A percentile compares a stretch with the other conserved stretches of the same genome.
Conservation (phyloP, 805 yeast genomes). For the Kazachstania psychrophila region DNA sequence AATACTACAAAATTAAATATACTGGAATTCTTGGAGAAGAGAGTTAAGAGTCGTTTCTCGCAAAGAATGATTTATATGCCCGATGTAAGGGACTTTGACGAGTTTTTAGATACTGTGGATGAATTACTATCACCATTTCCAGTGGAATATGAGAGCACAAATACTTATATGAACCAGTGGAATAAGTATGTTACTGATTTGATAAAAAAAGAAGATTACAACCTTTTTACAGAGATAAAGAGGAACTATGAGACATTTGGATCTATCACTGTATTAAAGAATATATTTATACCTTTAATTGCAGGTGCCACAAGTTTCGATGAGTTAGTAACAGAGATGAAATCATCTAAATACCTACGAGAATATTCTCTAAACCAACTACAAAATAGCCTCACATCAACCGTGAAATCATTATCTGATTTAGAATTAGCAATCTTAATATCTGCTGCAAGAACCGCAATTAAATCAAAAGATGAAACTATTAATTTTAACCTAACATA, state of each 20-base stretch:
- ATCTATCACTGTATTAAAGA: constrained; percentile 45
- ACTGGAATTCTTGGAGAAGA: constrained; percentile 75
- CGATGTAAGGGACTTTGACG: constrained; percentile 39
- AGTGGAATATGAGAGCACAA: neutral
- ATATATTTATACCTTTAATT: constrained; percentile 36
- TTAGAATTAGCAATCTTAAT: constrained; percentile 63
- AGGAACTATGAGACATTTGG: constrained; percentile 50
- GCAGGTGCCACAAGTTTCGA: constrained; percentile 23
- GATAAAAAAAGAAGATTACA: constrained; percentile 24
- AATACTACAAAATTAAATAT: constrained; percentile 65
- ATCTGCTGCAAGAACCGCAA: constrained; percentile 63
- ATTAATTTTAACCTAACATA: constrained; percentile 70
- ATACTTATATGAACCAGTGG: constrained; percentile 29
- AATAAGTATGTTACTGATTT: constrained; percentile 32
- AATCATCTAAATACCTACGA: constrained; percentile 12
- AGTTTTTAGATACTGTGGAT: constrained; percentile 42
- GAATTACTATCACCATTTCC: constrained; percentile 21
- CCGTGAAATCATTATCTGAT: constrained; percentile 44
- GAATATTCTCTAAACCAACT: constrained; percentile 25
- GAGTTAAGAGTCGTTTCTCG: constrained; percentile 84
- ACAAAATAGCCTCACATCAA: constrained; percentile 18
- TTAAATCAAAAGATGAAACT: constrained; percentile 45
- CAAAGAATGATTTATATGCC: constrained; percentile 62
- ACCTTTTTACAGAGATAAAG: constrained; percentile 32
- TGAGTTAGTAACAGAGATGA: constrained; percentile 19